Base-by-base conservation (phyloP, 352 stramenopile species). In the Chrysophaeum taylorii region DNA sequence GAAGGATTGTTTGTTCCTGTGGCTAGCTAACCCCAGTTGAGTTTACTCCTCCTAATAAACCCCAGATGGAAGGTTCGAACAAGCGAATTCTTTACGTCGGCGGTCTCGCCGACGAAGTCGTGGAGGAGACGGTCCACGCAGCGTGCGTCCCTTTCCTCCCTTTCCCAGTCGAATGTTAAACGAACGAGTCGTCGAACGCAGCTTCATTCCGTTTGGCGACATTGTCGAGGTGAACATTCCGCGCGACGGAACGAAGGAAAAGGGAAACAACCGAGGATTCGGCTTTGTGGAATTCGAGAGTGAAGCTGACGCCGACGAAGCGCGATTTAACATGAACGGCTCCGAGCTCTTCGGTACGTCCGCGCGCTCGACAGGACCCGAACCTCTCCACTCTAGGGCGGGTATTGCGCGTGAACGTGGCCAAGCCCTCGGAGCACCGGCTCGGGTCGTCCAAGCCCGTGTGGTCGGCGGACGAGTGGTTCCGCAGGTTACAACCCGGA, bases 311-410 rank as follows among this genome's bases (percentile, higher is more conserved):
- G 87, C 87, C 7, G 79, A 76, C 37, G 86, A 81, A 36, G 87
- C 87, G 37, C 88, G 90, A 60, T 86, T 92, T 68, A 94, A 94
- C 77, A 94, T 94, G 87, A 82, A 94, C 57, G 86, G 86, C 90
- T 87, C 87, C 31, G 87, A 93, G 77, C 75, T 93, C 21, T 92
- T 91, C 69, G 87, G n/a, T n/a, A n/a, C n/a, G n/a, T n/a, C n/a
- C n/a, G n/a, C n/a, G n/a, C n/a, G n/a, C n/a, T n/a, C n/a, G n/a
- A n/a, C n/a, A n/a, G n/a, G n/a, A n/a, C n/a, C n/a, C n/a, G n/a
- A n/a, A n/a, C n/a, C n/a, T n/a, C n/a, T n/a, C n/a, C n/a, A n/a
- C n/a, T n/a, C n/a, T n/a, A n/a, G n/a, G 87, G 23, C 85, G 79
- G 64, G 89, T 85, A 29, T 71, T 93, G 72, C 85, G 85, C 29